Evolutionary conservation across 2,329 filamentous ascomycete genomes (phyloP).

Genomic region (Decorospora gaudefroyi): DNA sequence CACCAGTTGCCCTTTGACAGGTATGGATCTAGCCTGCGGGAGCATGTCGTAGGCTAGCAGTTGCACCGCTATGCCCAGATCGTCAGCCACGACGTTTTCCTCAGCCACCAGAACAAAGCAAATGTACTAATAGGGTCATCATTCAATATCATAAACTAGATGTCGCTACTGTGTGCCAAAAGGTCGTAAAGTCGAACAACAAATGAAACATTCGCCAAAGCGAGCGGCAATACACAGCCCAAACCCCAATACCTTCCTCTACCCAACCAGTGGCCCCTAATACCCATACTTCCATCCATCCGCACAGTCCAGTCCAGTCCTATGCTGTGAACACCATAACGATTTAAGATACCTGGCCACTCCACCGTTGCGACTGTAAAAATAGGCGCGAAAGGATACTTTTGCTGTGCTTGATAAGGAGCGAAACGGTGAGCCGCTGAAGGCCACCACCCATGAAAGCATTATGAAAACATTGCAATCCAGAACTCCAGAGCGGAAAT

Average conservation of each 20-base stretch:
- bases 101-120: neutral
- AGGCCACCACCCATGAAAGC: slow-evolving; percentile 6
- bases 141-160: slow-evolving; percentile 41
- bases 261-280: slow-evolving; percentile 8
- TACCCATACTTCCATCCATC: slow-evolving; percentile 3
- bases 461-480: slow-evolving; percentile 18
- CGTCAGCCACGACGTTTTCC: neutral
- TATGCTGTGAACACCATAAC: slow-evolving; percentile 21
- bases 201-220: slow-evolving; percentile 20
- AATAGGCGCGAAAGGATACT: slow-evolving; percentile 12
- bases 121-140: slow-evolving; percentile 11
- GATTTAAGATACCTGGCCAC: slow-evolving; percentile 14
- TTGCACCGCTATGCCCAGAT: neutral
- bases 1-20: too few relatives aligned
- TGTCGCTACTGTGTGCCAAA: slow-evolving; percentile 33
- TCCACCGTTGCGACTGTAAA: slow-evolving; percentile 4
- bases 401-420: slow-evolving; percentile 15
- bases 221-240: slow-evolving; percentile 13
- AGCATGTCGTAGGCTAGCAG: too few relatives aligned
- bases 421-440: slow-evolving; percentile 12
- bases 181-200: slow-evolving; percentile 25
- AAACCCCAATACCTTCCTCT: slow-evolving; percentile 10
- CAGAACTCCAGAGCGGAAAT: slow-evolving; percentile 17
- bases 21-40: too few relatives aligned
- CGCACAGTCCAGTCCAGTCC: slow-evolving; percentile 10